These are phyloP conservation scores for Aegilops bicornis DNA, from an alignment of 176 grass and related monocot species.

Conservation along the genomic window DNA sequence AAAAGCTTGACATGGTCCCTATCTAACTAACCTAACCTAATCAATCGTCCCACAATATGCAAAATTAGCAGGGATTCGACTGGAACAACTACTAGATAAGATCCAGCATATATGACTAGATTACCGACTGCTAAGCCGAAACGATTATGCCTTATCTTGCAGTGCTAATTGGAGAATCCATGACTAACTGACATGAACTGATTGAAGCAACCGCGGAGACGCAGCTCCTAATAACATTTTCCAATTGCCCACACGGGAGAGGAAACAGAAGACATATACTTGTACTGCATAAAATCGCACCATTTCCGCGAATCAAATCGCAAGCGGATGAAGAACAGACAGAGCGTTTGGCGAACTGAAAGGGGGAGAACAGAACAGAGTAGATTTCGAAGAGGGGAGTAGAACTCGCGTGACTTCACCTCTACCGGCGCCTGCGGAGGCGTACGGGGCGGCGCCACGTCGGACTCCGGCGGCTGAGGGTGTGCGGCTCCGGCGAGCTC, in stretches of 20 bases:
- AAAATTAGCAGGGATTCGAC: neutral
- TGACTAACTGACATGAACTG: neutral
- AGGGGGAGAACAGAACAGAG: neutral
- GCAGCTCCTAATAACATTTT: neutral
- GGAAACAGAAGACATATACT: neutral
- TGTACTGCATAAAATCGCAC: neutral
- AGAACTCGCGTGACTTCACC: slow-evolving; percentile 3
- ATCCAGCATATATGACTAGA: neutral
- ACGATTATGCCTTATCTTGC: neutral
- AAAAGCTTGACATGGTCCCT: slow-evolving; percentile 9
- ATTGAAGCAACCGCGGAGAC: neutral
- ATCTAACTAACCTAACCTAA: neutral
- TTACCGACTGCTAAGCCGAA: neutral
- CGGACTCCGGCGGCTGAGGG: slow-evolving; percentile 33
- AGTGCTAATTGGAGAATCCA: neutral
- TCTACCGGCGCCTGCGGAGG: slow-evolving; percentile 35
- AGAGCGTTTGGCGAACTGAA: neutral
- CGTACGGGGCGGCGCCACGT: slow-evolving; percentile 20
- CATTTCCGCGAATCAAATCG: neutral
- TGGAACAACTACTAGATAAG: neutral
- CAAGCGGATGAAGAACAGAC: neutral
- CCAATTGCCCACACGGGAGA: neutral
- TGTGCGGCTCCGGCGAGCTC: slow-evolving; percentile 42
- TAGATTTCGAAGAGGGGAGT: neutral
- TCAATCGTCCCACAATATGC: neutral